These are phyloP conservation scores for Pholiota microspora DNA, from an alignment of 768 basidiomycete genomes.

Conservation along the genomic window DNA sequence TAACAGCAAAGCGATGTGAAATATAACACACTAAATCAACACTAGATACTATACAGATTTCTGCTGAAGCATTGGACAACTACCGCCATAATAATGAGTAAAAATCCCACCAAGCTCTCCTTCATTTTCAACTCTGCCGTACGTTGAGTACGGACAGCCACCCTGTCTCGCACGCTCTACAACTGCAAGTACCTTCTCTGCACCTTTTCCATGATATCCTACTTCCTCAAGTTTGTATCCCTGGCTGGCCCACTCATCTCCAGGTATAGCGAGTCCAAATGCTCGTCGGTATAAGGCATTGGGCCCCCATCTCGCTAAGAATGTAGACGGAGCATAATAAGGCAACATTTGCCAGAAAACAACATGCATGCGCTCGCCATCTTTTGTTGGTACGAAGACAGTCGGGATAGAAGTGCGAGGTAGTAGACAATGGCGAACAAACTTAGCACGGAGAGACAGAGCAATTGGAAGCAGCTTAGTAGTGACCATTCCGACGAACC, in stretches of 20 bases:
- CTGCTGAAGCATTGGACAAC: neutral
- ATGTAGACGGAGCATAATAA: neutral
- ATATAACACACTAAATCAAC: no score
- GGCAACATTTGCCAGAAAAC: slow-evolving; percentile 1
- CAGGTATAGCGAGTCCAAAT: neutral
- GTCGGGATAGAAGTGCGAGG: neutral
- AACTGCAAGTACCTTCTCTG: neutral
- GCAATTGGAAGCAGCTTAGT: slow-evolving; percentile 3
- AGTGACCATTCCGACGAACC: neutral
- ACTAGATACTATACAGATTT: neutral
- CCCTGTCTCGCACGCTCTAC: neutral
- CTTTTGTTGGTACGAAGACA: neutral
- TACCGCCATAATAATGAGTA: neutral
- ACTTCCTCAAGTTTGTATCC: slow-evolving; percentile 4
- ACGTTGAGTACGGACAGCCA: slow-evolving; percentile 1
- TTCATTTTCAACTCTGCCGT: neutral
- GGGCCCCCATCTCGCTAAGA: neutral
- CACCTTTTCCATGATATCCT: neutral
- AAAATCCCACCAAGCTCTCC: neutral
- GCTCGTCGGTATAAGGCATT: neutral
- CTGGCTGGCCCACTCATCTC: neutral
- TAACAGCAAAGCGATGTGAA: no score
- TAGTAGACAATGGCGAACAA: slow-evolving; percentile 3
- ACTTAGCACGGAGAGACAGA: neutral
- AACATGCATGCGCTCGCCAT: neutral